Base-by-base conservation (phyloP, 1,139 yeast genomes). In the Waltiozyma sp. region DNA sequence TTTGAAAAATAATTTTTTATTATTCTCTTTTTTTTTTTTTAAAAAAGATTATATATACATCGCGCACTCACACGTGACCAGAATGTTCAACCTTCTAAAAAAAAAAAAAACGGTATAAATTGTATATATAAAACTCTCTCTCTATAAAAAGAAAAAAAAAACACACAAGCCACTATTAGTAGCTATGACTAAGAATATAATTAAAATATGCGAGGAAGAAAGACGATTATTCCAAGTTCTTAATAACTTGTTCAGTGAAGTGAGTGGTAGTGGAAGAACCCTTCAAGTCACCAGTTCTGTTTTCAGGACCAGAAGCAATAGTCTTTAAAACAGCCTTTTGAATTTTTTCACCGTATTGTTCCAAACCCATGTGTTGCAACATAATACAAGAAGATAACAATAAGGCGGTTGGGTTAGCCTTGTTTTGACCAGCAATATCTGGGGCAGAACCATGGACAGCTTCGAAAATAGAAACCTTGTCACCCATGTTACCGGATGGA, bases 381-480 rank as follows among this genome's bases (percentile, higher is more conserved):
- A 91, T 89, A 96, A 91, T 89, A 62, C 88, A 88, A 43, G 97
- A 89, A 41, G 96, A 87, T 64, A 91, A 77, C 64, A 91, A 75
- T 64, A 91, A 71, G 49, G 98, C 98, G 51, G 97, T 91, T 70
- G 98, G 98, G 79, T 91, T 91, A 53, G 98, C 98, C 65, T 85
- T 78, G 63, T 95, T 93, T 76, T 89, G 87, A 62, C 96, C 96
- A 51, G 96, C 96, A 62, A 89, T 89, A 66, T 89, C 97, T 55
- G 96, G 97, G 52, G 96, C 97, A 47, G 96, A 86, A 65, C 98
- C 97, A 68, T 91, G 97, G 62, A 91, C 98, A 55, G 98, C 97
- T 76, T 91, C 98, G 66, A 91, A 91, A 64, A 91, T 89, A 48
- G 96, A 86, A 52, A 89, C 95, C 65, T 84, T 82, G 75, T 87